phyloP scores from a whole-genome alignment of 257 asterid species.

The Jaltomata sinuosa region DNA sequence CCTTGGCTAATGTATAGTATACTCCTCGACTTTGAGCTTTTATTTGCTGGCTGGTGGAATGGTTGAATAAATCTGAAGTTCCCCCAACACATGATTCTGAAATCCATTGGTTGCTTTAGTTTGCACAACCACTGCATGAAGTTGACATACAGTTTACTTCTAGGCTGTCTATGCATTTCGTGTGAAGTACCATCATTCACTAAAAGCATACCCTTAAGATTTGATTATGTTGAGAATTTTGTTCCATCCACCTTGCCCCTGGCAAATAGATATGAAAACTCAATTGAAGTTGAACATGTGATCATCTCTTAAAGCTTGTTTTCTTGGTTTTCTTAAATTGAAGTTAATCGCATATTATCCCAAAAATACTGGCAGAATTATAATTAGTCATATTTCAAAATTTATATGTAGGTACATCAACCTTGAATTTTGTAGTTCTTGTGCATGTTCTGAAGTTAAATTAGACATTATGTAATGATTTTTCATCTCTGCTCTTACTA shows the following conservation, averaged over 20 bases:
- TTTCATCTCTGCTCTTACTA: constrained; percentile 6
- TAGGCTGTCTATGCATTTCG: background rate
- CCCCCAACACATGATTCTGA: background rate
- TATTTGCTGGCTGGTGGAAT: background rate
- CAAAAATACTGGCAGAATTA: background rate
- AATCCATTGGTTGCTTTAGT: background rate
- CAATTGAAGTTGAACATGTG: background rate
- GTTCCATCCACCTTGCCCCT: background rate
- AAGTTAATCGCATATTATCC: background rate
- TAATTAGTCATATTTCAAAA: background rate
- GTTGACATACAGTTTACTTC: background rate
- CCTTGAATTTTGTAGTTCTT: background rate
- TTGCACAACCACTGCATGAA: background rate
- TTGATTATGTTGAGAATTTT: background rate
- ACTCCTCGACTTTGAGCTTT: background rate
- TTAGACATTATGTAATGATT: background rate
- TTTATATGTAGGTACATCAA: background rate
- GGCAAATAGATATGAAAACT: background rate
- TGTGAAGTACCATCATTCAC: background rate
- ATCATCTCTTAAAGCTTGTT: background rate
- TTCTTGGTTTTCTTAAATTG: background rate
- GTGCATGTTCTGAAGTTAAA: background rate
- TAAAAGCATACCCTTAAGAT: background rate
- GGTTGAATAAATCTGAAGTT: background rate
- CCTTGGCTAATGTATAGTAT: no score